Conservation (phyloP, 495 filamentous ascomycete genomes). For the Podospora australis region DNA sequence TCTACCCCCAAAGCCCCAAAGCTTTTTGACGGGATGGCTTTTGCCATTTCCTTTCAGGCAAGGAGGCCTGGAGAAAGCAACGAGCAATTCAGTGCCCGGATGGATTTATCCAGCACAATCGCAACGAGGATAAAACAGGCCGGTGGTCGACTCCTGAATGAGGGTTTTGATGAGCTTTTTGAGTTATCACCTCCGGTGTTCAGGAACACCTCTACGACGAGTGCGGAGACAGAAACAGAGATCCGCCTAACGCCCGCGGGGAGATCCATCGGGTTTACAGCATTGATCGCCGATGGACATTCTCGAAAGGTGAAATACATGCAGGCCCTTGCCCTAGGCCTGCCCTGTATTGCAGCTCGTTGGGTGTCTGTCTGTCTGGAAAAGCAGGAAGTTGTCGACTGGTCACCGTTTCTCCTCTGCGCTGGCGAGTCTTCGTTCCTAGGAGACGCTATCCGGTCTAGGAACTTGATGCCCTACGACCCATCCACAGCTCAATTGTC, state of each 20-base stretch:
- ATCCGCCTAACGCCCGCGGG: conserved; percentile 37
- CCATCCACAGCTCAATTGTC: conserved; percentile 50
- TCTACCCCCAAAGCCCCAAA: conserved; percentile 12
- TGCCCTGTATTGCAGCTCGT: conserved; percentile 72
- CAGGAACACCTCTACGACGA: too few relatives aligned
- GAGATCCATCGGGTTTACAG: conserved; percentile 63
- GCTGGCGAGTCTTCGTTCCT: conserved; percentile 76
- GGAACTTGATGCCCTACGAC: conserved; percentile 55
- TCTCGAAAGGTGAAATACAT: conserved; percentile 90
- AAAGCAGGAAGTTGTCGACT: conserved; percentile 56
- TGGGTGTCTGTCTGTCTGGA: conserved; percentile 75
- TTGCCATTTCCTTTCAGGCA: conserved; percentile 63
- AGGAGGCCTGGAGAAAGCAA: conserved; percentile 46
- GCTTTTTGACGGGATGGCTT: conserved; percentile 71
- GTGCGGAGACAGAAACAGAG: conserved; percentile 26
- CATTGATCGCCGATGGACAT: conserved; percentile 78
- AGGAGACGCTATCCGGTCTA: conserved; percentile 68
- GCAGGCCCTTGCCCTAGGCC: conserved; percentile 83
- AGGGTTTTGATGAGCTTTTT: conserved; percentile 84
- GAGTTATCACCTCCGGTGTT: conserved; percentile 42
- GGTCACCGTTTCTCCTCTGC: conserved; percentile 76
- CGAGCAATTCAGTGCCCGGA: conserved; percentile 44
- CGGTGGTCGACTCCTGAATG: conserved; percentile 65
- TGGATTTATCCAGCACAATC: conserved; percentile 32
- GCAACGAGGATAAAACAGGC: conserved; percentile 45